A percentile compares a stretch with the other conserved stretches of the same genome.
These are phyloP conservation scores for Pseudomicrostroma phylloplanum DNA, from an alignment of 1,284 basidiomycete species.

Conservation along the genomic window DNA sequence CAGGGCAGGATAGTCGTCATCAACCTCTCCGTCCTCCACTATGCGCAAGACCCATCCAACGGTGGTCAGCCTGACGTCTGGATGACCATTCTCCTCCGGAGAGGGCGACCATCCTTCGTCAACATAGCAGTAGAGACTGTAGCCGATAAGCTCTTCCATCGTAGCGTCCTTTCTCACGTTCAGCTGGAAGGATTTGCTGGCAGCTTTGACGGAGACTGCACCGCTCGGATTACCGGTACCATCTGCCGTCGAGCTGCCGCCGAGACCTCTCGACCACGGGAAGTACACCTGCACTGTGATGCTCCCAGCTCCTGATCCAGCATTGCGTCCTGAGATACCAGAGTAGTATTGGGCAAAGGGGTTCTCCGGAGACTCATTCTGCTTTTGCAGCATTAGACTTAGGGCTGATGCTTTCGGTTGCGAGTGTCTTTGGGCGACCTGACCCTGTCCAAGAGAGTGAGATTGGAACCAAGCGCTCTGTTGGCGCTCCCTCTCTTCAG, in stretches of 20 bases:
- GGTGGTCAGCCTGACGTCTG: constrained; percentile 62
- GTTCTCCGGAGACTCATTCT: constrained; percentile 38
- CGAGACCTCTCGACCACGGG: constrained; percentile 63
- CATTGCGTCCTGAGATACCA: constrained; percentile 51
- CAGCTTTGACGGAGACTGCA: constrained; percentile 23
- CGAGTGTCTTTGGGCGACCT: constrained; percentile 7
- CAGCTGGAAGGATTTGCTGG: constrained; percentile 52
- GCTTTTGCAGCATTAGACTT: constrained; percentile 26
- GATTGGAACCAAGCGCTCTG: constrained; percentile 6
- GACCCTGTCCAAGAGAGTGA: background rate
- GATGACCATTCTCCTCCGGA: constrained; percentile 57
- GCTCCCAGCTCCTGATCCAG: constrained; percentile 44
- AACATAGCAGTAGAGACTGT: constrained; percentile 82
- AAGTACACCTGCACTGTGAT: constrained; percentile 75
- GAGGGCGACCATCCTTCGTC: constrained; percentile 76
- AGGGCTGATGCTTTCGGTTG: constrained; percentile 18
- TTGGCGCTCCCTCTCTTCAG: constrained; percentile 20
- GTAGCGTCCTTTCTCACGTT: constrained; percentile 79
- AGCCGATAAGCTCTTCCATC: constrained; percentile 92
- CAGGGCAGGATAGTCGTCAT: constrained; percentile 97
- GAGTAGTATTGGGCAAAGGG: constrained; percentile 53
- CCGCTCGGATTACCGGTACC: constrained; percentile 16
- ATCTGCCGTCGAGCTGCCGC: constrained; percentile 10
- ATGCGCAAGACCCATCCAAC: constrained; percentile 91
- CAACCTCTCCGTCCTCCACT: constrained; percentile 94